phyloP scores from a whole-genome alignment of 179 eudicot species.

The Beta macrorhiza region DNA sequence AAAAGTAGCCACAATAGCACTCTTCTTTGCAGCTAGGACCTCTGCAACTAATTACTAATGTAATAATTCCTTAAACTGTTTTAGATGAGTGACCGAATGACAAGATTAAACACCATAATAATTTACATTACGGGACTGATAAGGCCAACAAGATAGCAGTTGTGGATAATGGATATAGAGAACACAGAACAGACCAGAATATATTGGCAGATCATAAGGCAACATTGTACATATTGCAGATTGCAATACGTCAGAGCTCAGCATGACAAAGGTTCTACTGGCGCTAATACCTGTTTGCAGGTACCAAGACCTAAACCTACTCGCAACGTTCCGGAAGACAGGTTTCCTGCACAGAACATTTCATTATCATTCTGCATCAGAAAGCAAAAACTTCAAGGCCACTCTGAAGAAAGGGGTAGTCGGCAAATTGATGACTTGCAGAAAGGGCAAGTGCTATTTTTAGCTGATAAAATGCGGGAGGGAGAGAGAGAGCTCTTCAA shows the following conservation, averaged over 20 bases:
- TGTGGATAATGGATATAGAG: not conserved
- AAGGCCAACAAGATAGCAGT: constrained; percentile 7
- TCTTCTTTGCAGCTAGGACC: not conserved
- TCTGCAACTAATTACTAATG: not conserved
- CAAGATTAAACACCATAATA: not conserved
- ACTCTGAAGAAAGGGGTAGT: constrained; percentile 18
- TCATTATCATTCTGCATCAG: constrained; percentile 4
- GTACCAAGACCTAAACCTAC: constrained; percentile 4
- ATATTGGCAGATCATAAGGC: constrained; percentile 11
- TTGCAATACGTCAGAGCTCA: constrained; percentile 14
- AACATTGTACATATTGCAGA: not conserved
- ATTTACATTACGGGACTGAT: not conserved
- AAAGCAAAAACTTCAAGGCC: not conserved
- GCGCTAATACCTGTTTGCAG: constrained; percentile 4
- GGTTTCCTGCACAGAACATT: constrained; percentile 13
- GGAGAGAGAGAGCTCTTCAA: constrained; percentile 18
- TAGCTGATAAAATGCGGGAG: not conserved
- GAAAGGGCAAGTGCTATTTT: constrained; percentile 2
- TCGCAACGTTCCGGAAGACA: not conserved
- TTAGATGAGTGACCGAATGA: not conserved
- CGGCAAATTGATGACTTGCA: constrained; percentile 26
- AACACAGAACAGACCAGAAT: not conserved
- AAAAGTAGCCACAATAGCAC: not conserved
- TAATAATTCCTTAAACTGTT: not conserved
- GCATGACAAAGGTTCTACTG: constrained; percentile 8